Conservation (phyloP, 495 filamentous ascomycete species). For the Penicillium taxi region DNA sequence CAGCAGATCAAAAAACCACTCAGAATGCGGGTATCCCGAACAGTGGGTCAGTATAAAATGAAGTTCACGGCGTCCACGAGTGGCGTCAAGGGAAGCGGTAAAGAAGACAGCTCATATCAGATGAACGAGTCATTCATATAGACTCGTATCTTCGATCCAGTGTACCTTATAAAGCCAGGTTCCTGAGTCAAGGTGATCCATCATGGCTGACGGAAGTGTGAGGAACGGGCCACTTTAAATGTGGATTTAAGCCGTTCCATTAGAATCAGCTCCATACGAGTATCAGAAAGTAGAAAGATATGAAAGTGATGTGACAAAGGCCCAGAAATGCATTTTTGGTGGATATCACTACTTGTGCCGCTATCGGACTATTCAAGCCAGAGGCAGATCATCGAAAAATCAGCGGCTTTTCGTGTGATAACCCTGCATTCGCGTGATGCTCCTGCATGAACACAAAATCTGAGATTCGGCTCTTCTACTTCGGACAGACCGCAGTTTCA, state of each 20-base stretch:
- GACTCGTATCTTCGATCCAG: neutral
- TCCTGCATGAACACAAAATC: too few species aligned
- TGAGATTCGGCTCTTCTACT: too few species aligned
- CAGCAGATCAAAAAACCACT: too few species aligned
- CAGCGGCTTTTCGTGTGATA: too few species aligned
- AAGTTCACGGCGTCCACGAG: slow-evolving; percentile 1
- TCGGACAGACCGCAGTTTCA: too few species aligned
- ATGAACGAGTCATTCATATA: neutral
- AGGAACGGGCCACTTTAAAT: too few species aligned
- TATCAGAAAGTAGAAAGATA: slow-evolving; percentile 7
- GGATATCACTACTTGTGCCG: slow-evolving; percentile 11
- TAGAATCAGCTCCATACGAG: slow-evolving; percentile 8
- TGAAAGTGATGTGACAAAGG: neutral
- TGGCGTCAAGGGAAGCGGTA: slow-evolving; percentile 3
- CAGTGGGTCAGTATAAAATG: slow-evolving; percentile 5
- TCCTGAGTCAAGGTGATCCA: slow-evolving; percentile 2
- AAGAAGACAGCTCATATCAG: slow-evolving; percentile 4
- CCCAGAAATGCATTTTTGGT: neutral
- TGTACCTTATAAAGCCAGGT: neutral
- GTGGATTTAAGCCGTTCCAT: slow-evolving; percentile 4
- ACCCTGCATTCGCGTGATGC: too few species aligned
- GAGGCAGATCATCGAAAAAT: slow-evolving; percentile 1
- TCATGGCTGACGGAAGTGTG: slow-evolving; percentile 9
- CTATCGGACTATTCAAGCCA: slow-evolving; percentile 11
- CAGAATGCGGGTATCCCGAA: neutral